Evolutionary conservation across 148 eudicot species (phyloP).

Genomic region (Drosera capensis): DNA sequence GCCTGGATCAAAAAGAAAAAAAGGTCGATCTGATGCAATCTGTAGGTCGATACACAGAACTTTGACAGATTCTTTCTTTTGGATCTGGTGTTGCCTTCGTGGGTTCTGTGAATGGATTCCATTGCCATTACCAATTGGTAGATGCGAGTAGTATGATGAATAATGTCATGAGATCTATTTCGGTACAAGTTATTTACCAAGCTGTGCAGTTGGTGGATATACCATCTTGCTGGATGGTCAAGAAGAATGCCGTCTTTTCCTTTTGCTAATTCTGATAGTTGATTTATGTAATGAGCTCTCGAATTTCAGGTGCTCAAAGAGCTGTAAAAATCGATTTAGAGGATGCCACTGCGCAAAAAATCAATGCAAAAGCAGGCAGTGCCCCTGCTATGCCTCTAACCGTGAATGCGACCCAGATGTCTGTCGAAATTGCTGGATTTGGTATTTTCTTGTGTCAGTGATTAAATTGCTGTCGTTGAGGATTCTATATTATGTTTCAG

Average conservation of each 20-base stretch:
- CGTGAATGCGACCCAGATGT: conserved; percentile 99
- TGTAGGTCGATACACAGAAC: too few species aligned
- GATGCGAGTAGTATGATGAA: too few species aligned
- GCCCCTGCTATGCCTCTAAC: conserved; percentile 93
- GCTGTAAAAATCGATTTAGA: conserved; percentile 81
- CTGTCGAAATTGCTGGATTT: conserved; percentile 95
- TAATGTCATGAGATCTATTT: too few species aligned
- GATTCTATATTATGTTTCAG: not conserved
- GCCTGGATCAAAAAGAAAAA: too few species aligned
- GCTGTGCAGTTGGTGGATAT: not conserved
- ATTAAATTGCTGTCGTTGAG: not conserved
- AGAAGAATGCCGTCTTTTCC: not conserved
- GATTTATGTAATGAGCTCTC: not conserved
- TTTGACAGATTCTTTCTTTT: too few species aligned
- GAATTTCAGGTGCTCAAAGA: conserved; percentile 65
- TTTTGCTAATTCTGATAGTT: not conserved
- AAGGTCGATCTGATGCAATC: too few species aligned
- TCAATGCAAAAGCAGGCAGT: conserved; percentile 92
- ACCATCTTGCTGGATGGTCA: not conserved
- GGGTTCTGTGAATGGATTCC: too few species aligned
- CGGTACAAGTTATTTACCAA: too few species aligned
- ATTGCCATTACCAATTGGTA: too few species aligned
- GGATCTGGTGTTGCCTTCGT: too few species aligned
- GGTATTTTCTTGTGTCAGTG: conserved; percentile 26
- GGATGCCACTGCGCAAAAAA: conserved; percentile 99